These are phyloP conservation scores for Gentiana macrophylla DNA, from an alignment of 257 asterid genomes.

Conservation along the genomic window DNA sequence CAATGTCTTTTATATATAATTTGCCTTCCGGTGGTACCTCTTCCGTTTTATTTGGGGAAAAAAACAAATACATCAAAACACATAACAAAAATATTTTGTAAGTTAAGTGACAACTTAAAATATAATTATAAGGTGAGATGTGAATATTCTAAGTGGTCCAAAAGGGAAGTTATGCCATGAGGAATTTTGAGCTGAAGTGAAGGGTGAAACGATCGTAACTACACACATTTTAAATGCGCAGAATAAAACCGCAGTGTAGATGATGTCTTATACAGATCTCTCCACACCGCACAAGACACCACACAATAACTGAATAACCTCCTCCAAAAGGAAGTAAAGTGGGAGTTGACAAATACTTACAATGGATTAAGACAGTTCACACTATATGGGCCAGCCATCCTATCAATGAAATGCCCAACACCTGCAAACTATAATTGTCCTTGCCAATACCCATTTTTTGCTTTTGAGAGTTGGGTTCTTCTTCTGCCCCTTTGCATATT, in stretches of 20 bases:
- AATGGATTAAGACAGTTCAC: slow-evolving; percentile 16
- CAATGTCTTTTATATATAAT: too few relatives aligned
- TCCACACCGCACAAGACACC: too few relatives aligned
- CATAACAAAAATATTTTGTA: too few relatives aligned
- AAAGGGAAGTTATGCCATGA: too few relatives aligned
- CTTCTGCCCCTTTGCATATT: background rate
- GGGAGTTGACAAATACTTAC: slow-evolving; percentile 5
- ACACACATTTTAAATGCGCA: too few relatives aligned
- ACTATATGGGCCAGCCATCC: background rate
- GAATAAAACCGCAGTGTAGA: too few relatives aligned
- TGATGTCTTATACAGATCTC: too few relatives aligned
- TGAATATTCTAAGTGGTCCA: too few relatives aligned
- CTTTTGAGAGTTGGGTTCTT: slow-evolving; percentile 15
- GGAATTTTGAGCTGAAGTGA: too few relatives aligned
- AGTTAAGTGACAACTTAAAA: too few relatives aligned
- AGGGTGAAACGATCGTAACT: too few relatives aligned
- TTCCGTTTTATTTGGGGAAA: background rate
- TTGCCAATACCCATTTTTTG: slow-evolving; percentile 3
- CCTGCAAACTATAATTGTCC: background rate
- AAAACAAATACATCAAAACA: background rate
- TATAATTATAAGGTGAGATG: too few relatives aligned
- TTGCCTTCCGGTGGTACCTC: background rate
- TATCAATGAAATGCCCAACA: background rate
- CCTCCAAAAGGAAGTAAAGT: background rate
- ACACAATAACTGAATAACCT: background rate